A percentile compares a stretch with the other conserved stretches of the same genome.
These are phyloP conservation scores for Podospora conica DNA, from an alignment of 495 filamentous ascomycete species.

Conservation along the genomic window DNA sequence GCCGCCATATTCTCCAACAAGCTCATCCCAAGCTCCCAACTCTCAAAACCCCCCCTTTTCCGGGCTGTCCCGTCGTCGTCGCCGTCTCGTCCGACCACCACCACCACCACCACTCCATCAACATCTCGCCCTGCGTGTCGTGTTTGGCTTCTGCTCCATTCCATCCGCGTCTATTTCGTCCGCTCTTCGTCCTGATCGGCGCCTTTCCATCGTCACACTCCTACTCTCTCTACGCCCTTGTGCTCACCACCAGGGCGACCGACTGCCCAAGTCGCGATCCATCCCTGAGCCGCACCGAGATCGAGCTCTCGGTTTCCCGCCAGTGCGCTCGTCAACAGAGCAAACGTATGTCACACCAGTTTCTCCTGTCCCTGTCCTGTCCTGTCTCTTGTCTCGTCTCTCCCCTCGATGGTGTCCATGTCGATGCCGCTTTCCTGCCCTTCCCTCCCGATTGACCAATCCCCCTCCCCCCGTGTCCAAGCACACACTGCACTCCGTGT, in stretches of 20 bases:
- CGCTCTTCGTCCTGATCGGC: neutral
- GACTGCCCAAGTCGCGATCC: neutral
- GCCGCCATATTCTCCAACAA: constrained; percentile 11
- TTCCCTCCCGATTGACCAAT: constrained; percentile 19
- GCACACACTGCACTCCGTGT: constrained; percentile 18
- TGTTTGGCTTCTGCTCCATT: constrained; percentile 3
- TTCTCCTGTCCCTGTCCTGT: constrained; percentile 2
- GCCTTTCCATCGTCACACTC: constrained; percentile 2
- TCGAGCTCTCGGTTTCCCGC: constrained; percentile 10
- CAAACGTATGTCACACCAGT: constrained; percentile 12
- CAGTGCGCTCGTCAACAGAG: neutral
- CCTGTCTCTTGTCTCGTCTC: constrained; percentile 4
- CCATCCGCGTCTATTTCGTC: constrained; percentile 8
- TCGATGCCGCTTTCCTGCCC: constrained; percentile 1
- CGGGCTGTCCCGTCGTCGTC: neutral
- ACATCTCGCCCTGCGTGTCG: neutral
- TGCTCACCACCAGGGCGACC: neutral
- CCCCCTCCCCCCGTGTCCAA: constrained; percentile 5
- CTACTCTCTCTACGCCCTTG: constrained; percentile 3
- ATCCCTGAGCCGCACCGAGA: neutral
- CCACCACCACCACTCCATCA: neutral
- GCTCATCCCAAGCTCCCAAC: neutral
- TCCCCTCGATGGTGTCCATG: constrained; percentile 2
- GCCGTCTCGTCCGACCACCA: neutral
- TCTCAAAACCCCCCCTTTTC: neutral